Evolutionary conservation across 75 land plant species (phyloP), one percentile per base, ranked within the genome.

Genomic region (Picea sitchensis): DNA sequence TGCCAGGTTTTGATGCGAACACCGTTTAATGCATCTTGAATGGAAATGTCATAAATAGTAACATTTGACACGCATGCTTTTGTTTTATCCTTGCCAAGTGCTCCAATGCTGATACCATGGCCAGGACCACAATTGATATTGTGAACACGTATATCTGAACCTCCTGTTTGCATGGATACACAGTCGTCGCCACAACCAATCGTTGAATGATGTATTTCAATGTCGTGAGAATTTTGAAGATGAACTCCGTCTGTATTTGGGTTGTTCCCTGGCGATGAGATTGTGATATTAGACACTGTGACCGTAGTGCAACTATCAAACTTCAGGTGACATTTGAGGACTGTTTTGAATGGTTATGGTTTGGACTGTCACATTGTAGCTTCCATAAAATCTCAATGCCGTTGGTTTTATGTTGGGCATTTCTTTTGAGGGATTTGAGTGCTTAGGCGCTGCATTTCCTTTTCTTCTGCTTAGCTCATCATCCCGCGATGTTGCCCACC

Each of bases 241-340:
- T 95, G 96, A 26, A 95, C 90, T 57, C 92, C 96, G 58, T 95
- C 94, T 14, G 98, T 93, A 85, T 95, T 93, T 17, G 90, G 96
- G 76, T 96, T 95, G 59, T 84, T 77, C 11, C 79, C 84, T 0
- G 94, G 95, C 5, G 92, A 85, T 34, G 79, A 79, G 71, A 91
- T 86, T n/a, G 83, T 85, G 31, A 95, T 32, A 71, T 87, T 83
- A 4, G 41, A 20, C 23, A 94, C 87, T 15, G 72, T 61, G 15
- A 95, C 81, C 0, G 75, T 79, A 11, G 62, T 30, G 64, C 84
- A 91, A 69, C 44, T 87, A 81, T 93, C 92, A 51, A 95, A 93
- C 71, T 90, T 92, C 15, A 95, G 80, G 31, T 95, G 96, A 56
- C 83, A 86, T 51, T 86, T 86, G 85, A n/a, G 96, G 96, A 73